Evolutionary conservation across 768 basidiomycete species (phyloP).

Genomic region (Pleurotus platypus): DNA sequence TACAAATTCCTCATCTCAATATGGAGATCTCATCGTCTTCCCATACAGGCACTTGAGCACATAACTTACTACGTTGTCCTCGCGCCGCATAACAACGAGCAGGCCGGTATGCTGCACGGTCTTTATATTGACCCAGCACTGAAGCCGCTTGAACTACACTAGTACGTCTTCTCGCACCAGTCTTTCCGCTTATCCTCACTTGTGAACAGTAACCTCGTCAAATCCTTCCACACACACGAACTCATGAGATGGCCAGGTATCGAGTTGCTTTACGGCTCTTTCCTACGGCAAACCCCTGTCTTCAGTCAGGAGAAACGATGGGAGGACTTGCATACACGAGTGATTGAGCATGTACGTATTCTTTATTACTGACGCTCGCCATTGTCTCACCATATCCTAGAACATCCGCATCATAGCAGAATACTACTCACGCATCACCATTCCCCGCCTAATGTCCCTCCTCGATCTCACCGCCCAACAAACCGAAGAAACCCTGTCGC

Average conservation of each 20-base stretch:
- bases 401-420: slow-evolving; percentile 92
- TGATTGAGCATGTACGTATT: slow-evolving; percentile 88
- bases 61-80: slow-evolving; percentile 94
- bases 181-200: slow-evolving; percentile 11
- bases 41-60: slow-evolving; percentile 78
- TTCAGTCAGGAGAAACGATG: slow-evolving; percentile 79
- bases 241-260: slow-evolving; percentile 98
- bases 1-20: slow-evolving; percentile 7
- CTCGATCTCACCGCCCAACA: slow-evolving; percentile 80
- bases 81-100: slow-evolving; percentile 94
- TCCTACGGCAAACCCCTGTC: slow-evolving; percentile 74
- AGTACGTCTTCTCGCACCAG: slow-evolving; percentile 43
- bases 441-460: slow-evolving; percentile 77
- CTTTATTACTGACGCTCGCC: background rate
- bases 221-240: slow-evolving; percentile 90
- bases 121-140: slow-evolving; percentile 77
- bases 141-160: slow-evolving; percentile 77
- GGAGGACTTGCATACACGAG: slow-evolving; percentile 93
- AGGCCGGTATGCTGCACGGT: slow-evolving; percentile 94
- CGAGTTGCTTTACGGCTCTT: slow-evolving; percentile 81
- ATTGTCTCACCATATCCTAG: slow-evolving; percentile 35
- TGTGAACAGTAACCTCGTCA: slow-evolving; percentile 77
- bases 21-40: slow-evolving; percentile 8
- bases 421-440: slow-evolving; percentile 93
- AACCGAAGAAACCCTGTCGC: slow-evolving; percentile 86